A percentile compares a stretch with the other conserved stretches of the same genome.
Evolutionary conservation across 257 asterid genomes (phyloP).

Genomic region (Vinca minor): DNA sequence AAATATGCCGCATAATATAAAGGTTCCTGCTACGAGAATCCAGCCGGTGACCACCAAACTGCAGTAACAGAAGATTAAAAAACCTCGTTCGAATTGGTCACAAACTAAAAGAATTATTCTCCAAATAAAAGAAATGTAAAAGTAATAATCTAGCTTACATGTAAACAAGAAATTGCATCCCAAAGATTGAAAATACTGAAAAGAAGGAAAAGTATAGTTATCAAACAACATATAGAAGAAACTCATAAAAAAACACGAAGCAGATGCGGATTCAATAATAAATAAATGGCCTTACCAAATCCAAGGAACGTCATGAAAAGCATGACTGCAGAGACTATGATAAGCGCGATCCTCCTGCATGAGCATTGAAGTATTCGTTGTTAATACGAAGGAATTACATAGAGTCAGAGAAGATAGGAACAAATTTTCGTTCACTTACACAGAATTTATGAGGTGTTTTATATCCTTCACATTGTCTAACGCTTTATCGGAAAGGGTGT

Average conservation of each 20-base stretch:
- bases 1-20: conserved; percentile 74
- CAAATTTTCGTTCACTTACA: conserved; percentile 33
- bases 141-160: conserved; percentile 44
- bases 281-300: conserved; percentile 46
- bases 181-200: conserved; percentile 77
- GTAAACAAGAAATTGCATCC: conserved; percentile 72
- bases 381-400: not conserved
- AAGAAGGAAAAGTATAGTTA: conserved; percentile 17
- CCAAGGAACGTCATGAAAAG: conserved; percentile 78
- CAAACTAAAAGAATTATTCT: not conserved
- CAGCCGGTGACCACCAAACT: conserved; percentile 79
- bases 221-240: conserved; percentile 6
- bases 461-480: conserved; percentile 53
- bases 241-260: not conserved
- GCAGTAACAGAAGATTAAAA: conserved; percentile 31
- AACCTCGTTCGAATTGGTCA: not conserved
- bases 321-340: conserved; percentile 78
- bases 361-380: conserved; percentile 6
- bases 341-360: conserved; percentile 88
- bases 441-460: conserved; percentile 41
- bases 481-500: conserved; percentile 50
- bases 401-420: not conserved
- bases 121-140: conserved; percentile 1
- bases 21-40: conserved; percentile 84
- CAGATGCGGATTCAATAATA: not conserved